These are phyloP conservation scores for Chlamydomonas incerta DNA, from an alignment of 139 green algal species.

Conservation along the genomic window DNA sequence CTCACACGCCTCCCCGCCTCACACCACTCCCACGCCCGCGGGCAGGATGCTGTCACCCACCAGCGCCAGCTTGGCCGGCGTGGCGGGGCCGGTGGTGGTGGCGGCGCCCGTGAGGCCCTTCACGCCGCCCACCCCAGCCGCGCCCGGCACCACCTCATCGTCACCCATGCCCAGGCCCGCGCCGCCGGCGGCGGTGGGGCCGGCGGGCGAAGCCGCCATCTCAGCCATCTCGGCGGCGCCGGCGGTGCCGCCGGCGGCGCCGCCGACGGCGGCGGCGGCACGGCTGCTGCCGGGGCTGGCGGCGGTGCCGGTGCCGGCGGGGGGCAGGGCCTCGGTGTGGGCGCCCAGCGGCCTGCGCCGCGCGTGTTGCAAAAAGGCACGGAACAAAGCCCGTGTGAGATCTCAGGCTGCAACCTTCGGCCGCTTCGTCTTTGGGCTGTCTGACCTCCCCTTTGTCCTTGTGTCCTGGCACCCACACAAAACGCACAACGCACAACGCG, in stretches of 20 bases:
- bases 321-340: too few relatives aligned
- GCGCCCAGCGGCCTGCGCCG: slow-evolving; percentile 11
- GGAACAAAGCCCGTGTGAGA: too few relatives aligned
- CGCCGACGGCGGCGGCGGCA: too few relatives aligned
- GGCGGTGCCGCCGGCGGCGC: too few relatives aligned
- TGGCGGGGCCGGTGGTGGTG: not conserved
- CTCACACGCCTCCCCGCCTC: not conserved
- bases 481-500: too few relatives aligned
- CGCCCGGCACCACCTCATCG: not conserved
- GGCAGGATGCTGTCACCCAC: not conserved
- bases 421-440: too few relatives aligned
- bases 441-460: too few relatives aligned
- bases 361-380: too few relatives aligned
- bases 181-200: not conserved
- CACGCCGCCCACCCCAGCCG: not conserved
- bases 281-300: too few relatives aligned
- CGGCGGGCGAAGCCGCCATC: not conserved
- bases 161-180: not conserved
- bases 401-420: too few relatives aligned
- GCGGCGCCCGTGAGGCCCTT: not conserved
- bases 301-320: not conserved
- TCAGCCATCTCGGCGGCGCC: not conserved
- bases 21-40: not conserved
- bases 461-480: too few relatives aligned
- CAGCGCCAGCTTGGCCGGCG: not conserved